These are phyloP conservation scores for Salix viminalis DNA, from an alignment of 345 rosid species.

Conservation along the genomic window DNA sequence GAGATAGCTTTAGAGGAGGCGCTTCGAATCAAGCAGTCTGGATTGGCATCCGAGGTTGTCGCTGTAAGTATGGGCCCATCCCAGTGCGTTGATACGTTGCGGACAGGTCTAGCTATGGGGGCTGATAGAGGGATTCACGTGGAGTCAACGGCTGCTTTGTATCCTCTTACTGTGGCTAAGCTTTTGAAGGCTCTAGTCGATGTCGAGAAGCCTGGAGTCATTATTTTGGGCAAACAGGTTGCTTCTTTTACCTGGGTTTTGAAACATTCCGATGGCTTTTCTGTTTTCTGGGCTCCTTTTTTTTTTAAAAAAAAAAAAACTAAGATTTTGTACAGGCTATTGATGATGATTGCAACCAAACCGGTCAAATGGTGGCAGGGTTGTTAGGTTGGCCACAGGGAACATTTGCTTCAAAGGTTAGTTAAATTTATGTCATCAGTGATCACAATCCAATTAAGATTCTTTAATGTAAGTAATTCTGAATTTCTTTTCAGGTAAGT, in stretches of 20 bases:
- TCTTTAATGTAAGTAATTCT: not conserved
- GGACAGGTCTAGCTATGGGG: conserved; percentile 96
- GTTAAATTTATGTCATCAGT: conserved; percentile 8
- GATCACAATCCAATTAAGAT: not conserved
- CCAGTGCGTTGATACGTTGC: conserved; percentile 74
- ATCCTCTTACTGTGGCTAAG: conserved; percentile 77
- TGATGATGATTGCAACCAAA: conserved; percentile 96
- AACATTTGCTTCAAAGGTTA: conserved; percentile 92
- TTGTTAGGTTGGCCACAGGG: conserved; percentile 94
- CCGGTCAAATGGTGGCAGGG: conserved; percentile 97
- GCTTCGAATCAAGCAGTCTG: conserved; percentile 72
- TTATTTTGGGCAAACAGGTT: conserved; percentile 86
- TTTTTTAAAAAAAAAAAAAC: not conserved
- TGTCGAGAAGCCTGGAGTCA: conserved; percentile 72
- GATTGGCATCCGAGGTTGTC: conserved; percentile 76
- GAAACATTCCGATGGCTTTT: not conserved
- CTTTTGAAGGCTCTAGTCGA: conserved; percentile 64
- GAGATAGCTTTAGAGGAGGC: conserved; percentile 94
- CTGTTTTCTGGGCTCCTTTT: not conserved
- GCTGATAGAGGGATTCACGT: conserved; percentile 89
- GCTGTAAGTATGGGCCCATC: conserved; percentile 73
- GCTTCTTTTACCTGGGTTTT: not conserved
- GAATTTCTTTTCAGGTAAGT: not conserved
- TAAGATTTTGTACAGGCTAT: conserved; percentile 54
- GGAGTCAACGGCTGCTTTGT: conserved; percentile 37